Conservation (phyloP, 208 protist genomes). For the Zelonia costaricensis region DNA sequence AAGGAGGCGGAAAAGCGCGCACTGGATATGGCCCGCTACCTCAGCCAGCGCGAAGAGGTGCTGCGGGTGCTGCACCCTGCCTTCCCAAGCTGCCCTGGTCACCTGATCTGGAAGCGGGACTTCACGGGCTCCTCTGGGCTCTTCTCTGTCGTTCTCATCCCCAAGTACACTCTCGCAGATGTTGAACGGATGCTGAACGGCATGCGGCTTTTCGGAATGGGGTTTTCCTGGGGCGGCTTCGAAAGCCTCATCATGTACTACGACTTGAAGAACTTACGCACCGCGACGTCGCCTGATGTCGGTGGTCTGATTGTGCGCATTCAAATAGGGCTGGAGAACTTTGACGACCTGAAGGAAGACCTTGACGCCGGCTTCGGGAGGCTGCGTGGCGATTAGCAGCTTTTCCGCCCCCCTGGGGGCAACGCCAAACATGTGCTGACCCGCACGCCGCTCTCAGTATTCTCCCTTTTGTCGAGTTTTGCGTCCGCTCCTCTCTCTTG, state of each 20-base stretch:
- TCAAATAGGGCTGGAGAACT: slow-evolving; percentile 19
- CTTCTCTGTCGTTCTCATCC: slow-evolving; percentile 20
- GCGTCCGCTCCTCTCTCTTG: no score
- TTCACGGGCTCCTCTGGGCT: slow-evolving; percentile 23
- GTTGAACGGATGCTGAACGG: slow-evolving; percentile 8
- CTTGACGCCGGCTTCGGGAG: slow-evolving; percentile 18
- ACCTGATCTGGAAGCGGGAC: slow-evolving; percentile 26
- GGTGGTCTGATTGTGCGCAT: slow-evolving; percentile 15
- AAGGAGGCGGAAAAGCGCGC: slow-evolving; percentile 23
- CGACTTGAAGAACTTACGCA: slow-evolving; percentile 11
- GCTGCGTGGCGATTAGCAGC: slow-evolving; percentile 1
- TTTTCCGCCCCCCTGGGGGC: no score
- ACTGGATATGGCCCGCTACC: not conserved
- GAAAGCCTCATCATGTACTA: slow-evolving; percentile 29
- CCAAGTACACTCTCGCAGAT: slow-evolving; percentile 13
- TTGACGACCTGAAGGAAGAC: slow-evolving; percentile 33
- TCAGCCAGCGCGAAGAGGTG: not conserved
- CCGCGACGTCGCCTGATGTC: slow-evolving; percentile 4
- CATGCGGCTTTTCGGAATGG: slow-evolving; percentile 18
- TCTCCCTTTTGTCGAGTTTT: no score
- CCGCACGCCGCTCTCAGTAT: no score
- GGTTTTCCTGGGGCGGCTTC: slow-evolving; percentile 22
- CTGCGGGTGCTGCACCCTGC: slow-evolving; percentile 16
- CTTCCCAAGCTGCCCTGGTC: slow-evolving; percentile 9
- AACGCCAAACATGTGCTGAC: no score